A percentile compares a stretch with the other conserved stretches of the same genome.
phyloP scores from a whole-genome alignment of 2,329 filamentous ascomycete genomes.

The Alternaria consortialis region DNA sequence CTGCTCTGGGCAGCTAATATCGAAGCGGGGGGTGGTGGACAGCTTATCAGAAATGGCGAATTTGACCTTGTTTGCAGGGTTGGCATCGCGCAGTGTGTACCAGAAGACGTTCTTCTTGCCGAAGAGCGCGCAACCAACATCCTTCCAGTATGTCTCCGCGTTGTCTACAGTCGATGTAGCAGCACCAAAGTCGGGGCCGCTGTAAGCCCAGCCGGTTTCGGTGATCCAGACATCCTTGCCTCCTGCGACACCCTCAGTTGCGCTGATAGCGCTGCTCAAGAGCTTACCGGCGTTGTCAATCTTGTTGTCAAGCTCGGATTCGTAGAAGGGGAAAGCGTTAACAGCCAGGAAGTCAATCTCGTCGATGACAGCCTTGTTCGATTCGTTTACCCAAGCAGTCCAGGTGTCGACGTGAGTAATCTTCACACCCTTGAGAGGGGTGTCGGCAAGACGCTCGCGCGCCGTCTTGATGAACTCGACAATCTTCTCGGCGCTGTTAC shows the following conservation, averaged over 20 bases:
- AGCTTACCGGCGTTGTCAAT: slow-evolving; percentile 55
- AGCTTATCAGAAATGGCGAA: slow-evolving; percentile 66
- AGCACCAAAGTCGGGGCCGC: slow-evolving; percentile 39
- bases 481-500: slow-evolving; percentile 68
- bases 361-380: slow-evolving; percentile 48
- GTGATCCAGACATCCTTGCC: slow-evolving; percentile 51
- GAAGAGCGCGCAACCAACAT: slow-evolving; percentile 47
- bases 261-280: slow-evolving; percentile 38
- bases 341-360: slow-evolving; percentile 50
- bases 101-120: slow-evolving; percentile 47
- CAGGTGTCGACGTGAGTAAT: slow-evolving; percentile 53
- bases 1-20: slow-evolving; percentile 60
- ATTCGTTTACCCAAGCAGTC: slow-evolving; percentile 47
- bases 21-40: slow-evolving; percentile 61
- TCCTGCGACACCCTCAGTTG: slow-evolving; percentile 41
- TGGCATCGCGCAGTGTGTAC: slow-evolving; percentile 52
- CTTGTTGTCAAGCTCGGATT: slow-evolving; percentile 43
- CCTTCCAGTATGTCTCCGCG: slow-evolving; percentile 45
- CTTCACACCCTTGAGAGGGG: slow-evolving; percentile 63
- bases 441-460: slow-evolving; percentile 65
- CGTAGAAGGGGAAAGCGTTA: slow-evolving; percentile 52
- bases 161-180: slow-evolving; percentile 43
- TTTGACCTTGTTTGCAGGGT: slow-evolving; percentile 67
- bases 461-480: slow-evolving; percentile 64
- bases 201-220: slow-evolving; percentile 51